Base-by-base conservation (phyloP, 768 basidiomycete genomes). In the Nidularia pulvinata region DNA sequence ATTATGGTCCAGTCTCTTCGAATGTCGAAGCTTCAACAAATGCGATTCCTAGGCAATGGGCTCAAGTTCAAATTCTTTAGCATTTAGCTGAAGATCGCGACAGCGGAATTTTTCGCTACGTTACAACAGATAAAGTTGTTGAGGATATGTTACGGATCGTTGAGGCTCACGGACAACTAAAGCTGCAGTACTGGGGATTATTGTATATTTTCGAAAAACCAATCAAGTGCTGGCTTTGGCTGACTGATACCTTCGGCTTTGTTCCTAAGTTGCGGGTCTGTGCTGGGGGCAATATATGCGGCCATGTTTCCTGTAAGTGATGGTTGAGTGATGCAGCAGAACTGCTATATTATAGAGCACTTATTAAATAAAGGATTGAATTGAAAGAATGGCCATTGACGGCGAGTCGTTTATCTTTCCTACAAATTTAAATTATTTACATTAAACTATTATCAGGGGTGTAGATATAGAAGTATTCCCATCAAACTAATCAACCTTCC, bases 61-160 rank as follows among this genome's bases (percentile, higher is more conserved):
- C 72, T 0, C 65, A 65, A 11, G 61, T 66, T 11, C 62, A 65
- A 50, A 54, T 72, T 48, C 42, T 62, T 14, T 68, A 70, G 7
- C 57, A 61, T 43, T 59, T 74, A 13, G 75, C 71, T 14, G 57
- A 55, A n/a, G 64, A 70, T 33, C 61, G 61, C 30, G 66, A 71
- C 30, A 52, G 59, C 7, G 9, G n/a, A 10, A 66, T 64, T 2
- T 44, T 71, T 33, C 52, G 55, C 6, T 63, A 68, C 49, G 67
- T 75, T 6, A 73, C 65, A 43, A 75, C 74, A 2, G 74, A 75
- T 32, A 63, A 72, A 48, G 67, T 66, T 9, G 75, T 72, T 9
- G 55, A 64, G 4, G 75, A 76, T 49, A 76, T 76, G 74, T 51
- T 75, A 14, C 53, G 54, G 2, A 75, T 76, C 47, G 58, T 64